Conservation (phyloP, 331 rosid genomes). For the Quercus lobata region DNA sequence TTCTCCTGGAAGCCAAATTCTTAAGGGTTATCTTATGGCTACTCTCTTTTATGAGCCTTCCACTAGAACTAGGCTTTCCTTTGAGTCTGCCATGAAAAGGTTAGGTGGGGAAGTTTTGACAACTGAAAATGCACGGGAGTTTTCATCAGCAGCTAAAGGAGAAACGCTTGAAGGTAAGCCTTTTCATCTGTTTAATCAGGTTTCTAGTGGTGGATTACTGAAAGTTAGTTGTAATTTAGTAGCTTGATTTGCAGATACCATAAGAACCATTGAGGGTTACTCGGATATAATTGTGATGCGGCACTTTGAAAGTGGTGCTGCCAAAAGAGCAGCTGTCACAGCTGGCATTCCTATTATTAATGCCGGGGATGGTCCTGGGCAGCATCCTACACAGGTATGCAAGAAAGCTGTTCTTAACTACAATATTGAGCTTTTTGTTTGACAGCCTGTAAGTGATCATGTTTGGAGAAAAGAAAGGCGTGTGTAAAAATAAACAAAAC, state of each 20-base stretch:
- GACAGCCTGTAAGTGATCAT: background rate
- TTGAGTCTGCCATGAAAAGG: slow-evolving; percentile 96
- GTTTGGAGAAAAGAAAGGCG: background rate
- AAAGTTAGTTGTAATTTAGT: slow-evolving; percentile 1
- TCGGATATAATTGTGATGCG: slow-evolving; percentile 89
- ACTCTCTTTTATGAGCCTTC: slow-evolving; percentile 93
- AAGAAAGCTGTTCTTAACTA: background rate
- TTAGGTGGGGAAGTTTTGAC: slow-evolving; percentile 90
- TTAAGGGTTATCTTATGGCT: slow-evolving; percentile 86
- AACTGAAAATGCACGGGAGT: slow-evolving; percentile 90
- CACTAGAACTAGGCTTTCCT: slow-evolving; percentile 90
- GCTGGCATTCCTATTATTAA: slow-evolving; percentile 77
- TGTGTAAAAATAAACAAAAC: no score
- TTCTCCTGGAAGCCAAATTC: slow-evolving; percentile 71
- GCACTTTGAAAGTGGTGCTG: slow-evolving; percentile 96
- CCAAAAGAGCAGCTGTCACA: slow-evolving; percentile 77
- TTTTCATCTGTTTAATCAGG: slow-evolving; percentile 6
- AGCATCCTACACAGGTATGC: slow-evolving; percentile 86
- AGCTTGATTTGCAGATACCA: slow-evolving; percentile 57
- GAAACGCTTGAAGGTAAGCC: slow-evolving; percentile 88
- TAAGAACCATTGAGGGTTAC: slow-evolving; percentile 89
- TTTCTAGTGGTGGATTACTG: slow-evolving; percentile 2
- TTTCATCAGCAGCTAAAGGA: slow-evolving; percentile 93
- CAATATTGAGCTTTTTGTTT: background rate
- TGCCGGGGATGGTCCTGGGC: slow-evolving; percentile 99